Percentiles rank a stretch among this genome's conserved stretches.
These are phyloP conservation scores for Apiotrichum siamense DNA, from an alignment of 1,284 basidiomycete genomes.

Conservation along the genomic window DNA sequence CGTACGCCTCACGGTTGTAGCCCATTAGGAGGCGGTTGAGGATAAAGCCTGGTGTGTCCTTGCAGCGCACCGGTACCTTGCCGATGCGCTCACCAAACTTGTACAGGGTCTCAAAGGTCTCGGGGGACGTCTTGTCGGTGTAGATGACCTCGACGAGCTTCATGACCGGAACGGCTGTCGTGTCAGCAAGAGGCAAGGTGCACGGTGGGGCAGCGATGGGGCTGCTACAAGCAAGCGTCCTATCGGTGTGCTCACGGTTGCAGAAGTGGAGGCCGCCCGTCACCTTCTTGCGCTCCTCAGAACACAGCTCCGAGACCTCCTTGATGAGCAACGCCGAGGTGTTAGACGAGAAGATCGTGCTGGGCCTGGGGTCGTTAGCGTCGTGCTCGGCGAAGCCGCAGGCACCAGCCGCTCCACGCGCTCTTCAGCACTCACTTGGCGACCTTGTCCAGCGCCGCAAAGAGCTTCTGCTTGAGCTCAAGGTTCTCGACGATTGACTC, in stretches of 20 bases:
- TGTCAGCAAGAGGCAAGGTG: not conserved
- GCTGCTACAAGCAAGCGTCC: too few relatives aligned
- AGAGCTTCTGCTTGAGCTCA: constrained; percentile 54
- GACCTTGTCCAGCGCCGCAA: constrained; percentile 51
- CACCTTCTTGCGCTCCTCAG: constrained; percentile 40
- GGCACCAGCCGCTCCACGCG: not conserved
- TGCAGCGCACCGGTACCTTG: constrained; percentile 54
- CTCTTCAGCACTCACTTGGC: constrained; percentile 40
- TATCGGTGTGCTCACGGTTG: constrained; percentile 38
- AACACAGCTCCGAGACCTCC: constrained; percentile 49
- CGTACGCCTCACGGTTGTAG: constrained; percentile 54
- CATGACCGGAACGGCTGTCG: constrained; percentile 50
- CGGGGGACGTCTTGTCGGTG: constrained; percentile 49
- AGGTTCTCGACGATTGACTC: constrained; percentile 57
- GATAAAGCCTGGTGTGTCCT: constrained; percentile 53
- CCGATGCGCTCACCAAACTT: constrained; percentile 52
- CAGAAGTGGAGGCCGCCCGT: constrained; percentile 54
- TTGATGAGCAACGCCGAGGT: constrained; percentile 52
- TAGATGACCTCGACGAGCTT: constrained; percentile 56
- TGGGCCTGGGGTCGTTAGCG: constrained; percentile 14
- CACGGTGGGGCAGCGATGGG: not conserved
- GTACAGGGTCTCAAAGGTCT: constrained; percentile 49
- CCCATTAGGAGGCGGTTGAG: constrained; percentile 54
- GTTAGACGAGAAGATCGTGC: constrained; percentile 53
- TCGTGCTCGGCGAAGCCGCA: not conserved